Conservation (phyloP, 306 rosid genomes). For the Purshia tridentata region DNA sequence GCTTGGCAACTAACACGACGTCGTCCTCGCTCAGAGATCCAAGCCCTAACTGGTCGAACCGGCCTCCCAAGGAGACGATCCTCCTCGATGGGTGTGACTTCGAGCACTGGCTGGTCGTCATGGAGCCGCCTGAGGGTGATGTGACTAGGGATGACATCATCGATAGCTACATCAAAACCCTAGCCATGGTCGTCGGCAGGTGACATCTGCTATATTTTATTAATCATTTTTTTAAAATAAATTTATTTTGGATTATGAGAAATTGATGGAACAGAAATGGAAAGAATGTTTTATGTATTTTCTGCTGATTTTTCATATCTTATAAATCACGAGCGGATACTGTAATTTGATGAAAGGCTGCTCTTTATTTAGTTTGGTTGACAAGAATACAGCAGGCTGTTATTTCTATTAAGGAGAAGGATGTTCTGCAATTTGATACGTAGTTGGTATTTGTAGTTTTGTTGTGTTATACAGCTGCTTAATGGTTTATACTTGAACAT, state of each 20-base stretch:
- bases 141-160: constrained; percentile 81
- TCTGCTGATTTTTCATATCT: not conserved
- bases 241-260: not conserved
- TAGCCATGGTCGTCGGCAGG: constrained; percentile 75
- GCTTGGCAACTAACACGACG: constrained; percentile 70
- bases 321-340: not conserved
- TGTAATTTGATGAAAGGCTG: not conserved
- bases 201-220: constrained; percentile 3
- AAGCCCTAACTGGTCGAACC: constrained; percentile 89
- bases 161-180: constrained; percentile 69
- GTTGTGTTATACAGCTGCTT: not conserved
- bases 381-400: not conserved
- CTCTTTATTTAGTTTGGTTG: not conserved
- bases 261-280: not conserved
- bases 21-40: constrained; percentile 89
- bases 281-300: not conserved
- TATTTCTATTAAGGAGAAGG: not conserved
- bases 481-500: not conserved
- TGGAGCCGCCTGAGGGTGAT: constrained; percentile 80
- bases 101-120: constrained; percentile 93
- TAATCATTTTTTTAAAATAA: not conserved
- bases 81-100: constrained; percentile 94
- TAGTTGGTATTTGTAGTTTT: not conserved
- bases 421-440: too few species aligned
- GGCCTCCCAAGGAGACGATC: constrained; percentile 91